Conservation (phyloP, 345 rosid genomes). For the Salix koriyanagi region DNA sequence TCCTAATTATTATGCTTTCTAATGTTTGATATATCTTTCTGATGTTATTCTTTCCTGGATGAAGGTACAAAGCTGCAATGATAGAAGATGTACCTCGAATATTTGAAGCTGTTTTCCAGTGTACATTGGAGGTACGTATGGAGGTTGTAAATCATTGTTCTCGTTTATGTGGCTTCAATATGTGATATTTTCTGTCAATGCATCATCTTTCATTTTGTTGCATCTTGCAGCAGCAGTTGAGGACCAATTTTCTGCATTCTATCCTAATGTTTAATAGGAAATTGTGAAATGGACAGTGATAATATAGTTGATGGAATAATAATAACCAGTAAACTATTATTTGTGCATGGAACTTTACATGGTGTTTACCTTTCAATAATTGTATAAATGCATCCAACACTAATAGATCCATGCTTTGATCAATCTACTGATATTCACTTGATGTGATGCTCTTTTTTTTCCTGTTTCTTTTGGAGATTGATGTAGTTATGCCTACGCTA, state of each 20-base stretch:
- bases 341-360: background rate
- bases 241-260: background rate
- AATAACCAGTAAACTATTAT: background rate
- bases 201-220: background rate
- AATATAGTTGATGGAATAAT: background rate
- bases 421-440: background rate
- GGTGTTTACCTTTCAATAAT: background rate
- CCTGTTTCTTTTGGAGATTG: background rate
- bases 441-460: background rate
- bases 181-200: background rate
- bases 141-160: background rate
- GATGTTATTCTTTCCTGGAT: slow-evolving; percentile 10
- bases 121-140: slow-evolving; percentile 84
- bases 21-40: background rate
- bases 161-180: background rate
- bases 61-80: slow-evolving; percentile 88
- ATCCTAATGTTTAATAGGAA: background rate
- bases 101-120: slow-evolving; percentile 98
- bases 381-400: background rate
- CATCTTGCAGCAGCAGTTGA: background rate
- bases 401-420: background rate
- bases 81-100: slow-evolving; percentile 93
- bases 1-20: background rate
- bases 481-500: background rate
- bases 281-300: background rate